A percentile compares a stretch with the other conserved stretches of the same genome.
Conservation (phyloP, 1,284 basidiomycete genomes). For the Heimioporus retisporus region DNA sequence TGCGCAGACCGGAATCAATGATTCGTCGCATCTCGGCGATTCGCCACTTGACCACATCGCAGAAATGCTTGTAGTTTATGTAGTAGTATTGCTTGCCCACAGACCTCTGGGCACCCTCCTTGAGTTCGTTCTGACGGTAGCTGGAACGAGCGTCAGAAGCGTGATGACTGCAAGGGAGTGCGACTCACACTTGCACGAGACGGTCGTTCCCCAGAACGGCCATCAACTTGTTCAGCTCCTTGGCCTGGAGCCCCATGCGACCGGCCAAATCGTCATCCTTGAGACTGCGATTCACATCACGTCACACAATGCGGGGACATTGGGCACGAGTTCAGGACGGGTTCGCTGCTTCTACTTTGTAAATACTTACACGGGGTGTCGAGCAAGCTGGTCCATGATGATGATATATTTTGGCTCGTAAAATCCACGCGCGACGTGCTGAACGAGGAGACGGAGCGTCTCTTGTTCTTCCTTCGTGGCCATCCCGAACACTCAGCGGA, state of each 20-base stretch:
- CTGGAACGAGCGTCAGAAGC: conserved; percentile 50
- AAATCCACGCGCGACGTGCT: conserved; percentile 94
- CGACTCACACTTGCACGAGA: conserved; percentile 84
- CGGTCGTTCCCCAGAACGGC: conserved; percentile 89
- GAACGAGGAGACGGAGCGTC: conserved; percentile 83
- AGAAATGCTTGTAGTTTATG: conserved; percentile 95
- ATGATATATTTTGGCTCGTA: conserved; percentile 95
- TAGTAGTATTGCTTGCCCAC: conserved; percentile 94
- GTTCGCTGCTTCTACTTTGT: conserved; percentile 31
- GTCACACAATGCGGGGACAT: conserved; percentile 33
- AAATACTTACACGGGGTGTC: conserved; percentile 90
- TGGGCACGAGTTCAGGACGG: conserved; percentile 27
- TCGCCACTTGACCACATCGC: conserved; percentile 98
- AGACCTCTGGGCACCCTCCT: conserved; percentile 84
- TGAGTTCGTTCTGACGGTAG: conserved; percentile 88
- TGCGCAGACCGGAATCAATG: conserved; percentile 90
- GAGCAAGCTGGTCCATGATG: conserved; percentile 93
- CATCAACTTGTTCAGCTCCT: conserved; percentile 94
- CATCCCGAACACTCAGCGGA: conserved; percentile 49
- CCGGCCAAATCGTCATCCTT: conserved; percentile 95
- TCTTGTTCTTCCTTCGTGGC: conserved; percentile 81
- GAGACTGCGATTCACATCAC: conserved; percentile 63
- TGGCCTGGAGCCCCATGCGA: conserved; percentile 89
- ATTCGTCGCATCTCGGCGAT: conserved; percentile 94
- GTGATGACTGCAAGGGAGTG: conserved; percentile 8